Evolutionary conservation across 805 yeast species (phyloP).

Genomic region (Wickerhamiella nectarea): DNA sequence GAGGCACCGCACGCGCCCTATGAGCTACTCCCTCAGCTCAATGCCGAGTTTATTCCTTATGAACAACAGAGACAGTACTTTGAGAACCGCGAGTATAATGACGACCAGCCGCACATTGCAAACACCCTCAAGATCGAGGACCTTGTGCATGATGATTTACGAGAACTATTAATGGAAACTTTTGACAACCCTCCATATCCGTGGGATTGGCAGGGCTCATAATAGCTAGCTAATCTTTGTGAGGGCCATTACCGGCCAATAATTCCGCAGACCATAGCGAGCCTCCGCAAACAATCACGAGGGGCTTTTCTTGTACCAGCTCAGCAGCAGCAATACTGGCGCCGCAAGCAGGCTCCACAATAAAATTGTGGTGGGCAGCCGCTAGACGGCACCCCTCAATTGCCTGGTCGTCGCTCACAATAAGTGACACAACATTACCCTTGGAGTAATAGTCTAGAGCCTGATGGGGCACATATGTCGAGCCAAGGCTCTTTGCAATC

Average conservation of each 20-base stretch:
- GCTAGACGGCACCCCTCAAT: slow-evolving; percentile 35
- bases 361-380: slow-evolving; percentile 33
- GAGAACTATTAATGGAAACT: slow-evolving; percentile 8
- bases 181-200: not conserved
- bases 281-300: slow-evolving; percentile 46
- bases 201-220: not conserved
- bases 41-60: slow-evolving; percentile 10
- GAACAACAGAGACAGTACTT: slow-evolving; percentile 6
- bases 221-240: too few relatives aligned
- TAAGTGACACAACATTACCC: slow-evolving; percentile 31
- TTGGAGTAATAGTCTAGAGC: slow-evolving; percentile 35
- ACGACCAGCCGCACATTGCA: not conserved
- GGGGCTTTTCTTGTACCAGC: slow-evolving; percentile 18
- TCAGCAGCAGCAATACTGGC: slow-evolving; percentile 38
- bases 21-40: not conserved
- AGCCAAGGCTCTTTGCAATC: slow-evolving; percentile 52
- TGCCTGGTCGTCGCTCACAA: slow-evolving; percentile 42
- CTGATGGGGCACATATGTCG: slow-evolving; percentile 40
- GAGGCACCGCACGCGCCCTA: not conserved
- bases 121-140: slow-evolving; percentile 6
- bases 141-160: slow-evolving; percentile 10
- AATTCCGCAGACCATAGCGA: not conserved
- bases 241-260: too few relatives aligned
- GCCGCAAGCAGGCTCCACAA: slow-evolving; percentile 61
- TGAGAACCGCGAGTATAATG: slow-evolving; percentile 7